A percentile compares a stretch with the other conserved stretches of the same genome.
phyloP scores from a whole-genome alignment of 1,139 yeast genomes.

The Saccharomyces hybrid region DNA sequence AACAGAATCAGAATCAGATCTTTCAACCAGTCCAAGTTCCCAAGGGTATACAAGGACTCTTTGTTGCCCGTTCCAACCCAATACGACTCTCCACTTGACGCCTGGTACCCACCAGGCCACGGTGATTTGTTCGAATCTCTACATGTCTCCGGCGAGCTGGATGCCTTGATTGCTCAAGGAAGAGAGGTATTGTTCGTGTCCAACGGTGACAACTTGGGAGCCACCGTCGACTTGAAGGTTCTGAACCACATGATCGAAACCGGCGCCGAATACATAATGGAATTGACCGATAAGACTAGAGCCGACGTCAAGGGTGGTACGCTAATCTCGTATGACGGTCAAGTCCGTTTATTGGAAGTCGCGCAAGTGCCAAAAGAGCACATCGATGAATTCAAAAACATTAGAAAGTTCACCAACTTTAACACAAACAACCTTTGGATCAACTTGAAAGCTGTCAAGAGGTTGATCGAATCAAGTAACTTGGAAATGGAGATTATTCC shows the following conservation, averaged over 20 bases:
- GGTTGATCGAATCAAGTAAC: constrained; percentile 77
- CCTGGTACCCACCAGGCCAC: constrained; percentile 99
- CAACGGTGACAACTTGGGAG: constrained; percentile 97
- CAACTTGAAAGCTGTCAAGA: constrained; percentile 86
- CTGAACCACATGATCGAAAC: constrained; percentile 90
- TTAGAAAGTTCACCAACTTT: constrained; percentile 95
- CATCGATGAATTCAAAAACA: constrained; percentile 95
- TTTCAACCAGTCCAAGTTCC: constrained; percentile 94
- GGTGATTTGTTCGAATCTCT: constrained; percentile 94
- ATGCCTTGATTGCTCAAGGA: constrained; percentile 83
- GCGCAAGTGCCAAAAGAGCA: constrained; percentile 99
- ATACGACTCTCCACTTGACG: constrained; percentile 65
- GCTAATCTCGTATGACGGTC: constrained; percentile 89
- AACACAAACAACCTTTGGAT: constrained; percentile 98
- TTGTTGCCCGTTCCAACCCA: constrained; percentile 85
- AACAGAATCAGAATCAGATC: constrained; percentile 94
- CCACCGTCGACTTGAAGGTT: constrained; percentile 89
- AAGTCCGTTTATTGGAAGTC: constrained; percentile 88
- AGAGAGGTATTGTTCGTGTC: constrained; percentile 93
- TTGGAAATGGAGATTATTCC: constrained; percentile 93
- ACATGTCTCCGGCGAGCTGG: constrained; percentile 86
- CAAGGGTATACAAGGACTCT: constrained; percentile 91
- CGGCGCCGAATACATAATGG: constrained; percentile 93
- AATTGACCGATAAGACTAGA: constrained; percentile 95
- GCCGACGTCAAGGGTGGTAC: constrained; percentile 99